Evolutionary conservation across 768 basidiomycete genomes (phyloP), one percentile per base, ranked within the genome.

Genomic region (Calocybe indica): DNA sequence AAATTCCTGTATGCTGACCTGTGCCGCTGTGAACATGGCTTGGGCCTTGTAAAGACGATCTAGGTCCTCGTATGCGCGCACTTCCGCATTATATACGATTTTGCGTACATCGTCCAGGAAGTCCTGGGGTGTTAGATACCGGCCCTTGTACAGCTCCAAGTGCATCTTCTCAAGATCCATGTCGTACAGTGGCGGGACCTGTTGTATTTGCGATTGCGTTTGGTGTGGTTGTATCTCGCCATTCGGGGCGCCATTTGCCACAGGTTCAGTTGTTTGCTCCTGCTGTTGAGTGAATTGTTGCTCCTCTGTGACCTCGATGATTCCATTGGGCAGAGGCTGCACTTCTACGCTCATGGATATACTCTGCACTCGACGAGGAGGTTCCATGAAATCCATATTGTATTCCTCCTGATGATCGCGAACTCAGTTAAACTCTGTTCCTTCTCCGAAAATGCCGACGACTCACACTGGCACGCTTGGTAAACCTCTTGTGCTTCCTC

Each of bases 161-260:
- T 94, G 88, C 80, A 99, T 92, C 52, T 78, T 81, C 58, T 98
- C 96, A 34, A 98, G 73, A 62, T 97, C 93, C 75, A 97, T 85
- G 58, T 94, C 83, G 59, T 80, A 89, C 12, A 93, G 68, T 6
- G 70, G 71, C 7, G 79, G 80, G 11, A 58, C 62, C 12, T 68
- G 69, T 7, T 70, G 69, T 8, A 56, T 48, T 11, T 63, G 66
- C 28, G 65, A 62, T 38, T 64, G 60, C 55, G 70, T 72, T 40
- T 63, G 71, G 37, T 57, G 55, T 37, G 65, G 29, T 28, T 53
- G 52, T 14, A 64, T 51, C 32, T 65, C 53, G 11, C 72, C 78
- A 45, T 78, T 74, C 38, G 67, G 58, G 30, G 67, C 49, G 13
- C 72, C 70, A n/a, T 66, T 62, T n/a, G 60, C 58, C 2, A 49